Base-by-base conservation (phyloP, 2,329 filamentous ascomycete species). In the Diaporthe ilicicola region DNA sequence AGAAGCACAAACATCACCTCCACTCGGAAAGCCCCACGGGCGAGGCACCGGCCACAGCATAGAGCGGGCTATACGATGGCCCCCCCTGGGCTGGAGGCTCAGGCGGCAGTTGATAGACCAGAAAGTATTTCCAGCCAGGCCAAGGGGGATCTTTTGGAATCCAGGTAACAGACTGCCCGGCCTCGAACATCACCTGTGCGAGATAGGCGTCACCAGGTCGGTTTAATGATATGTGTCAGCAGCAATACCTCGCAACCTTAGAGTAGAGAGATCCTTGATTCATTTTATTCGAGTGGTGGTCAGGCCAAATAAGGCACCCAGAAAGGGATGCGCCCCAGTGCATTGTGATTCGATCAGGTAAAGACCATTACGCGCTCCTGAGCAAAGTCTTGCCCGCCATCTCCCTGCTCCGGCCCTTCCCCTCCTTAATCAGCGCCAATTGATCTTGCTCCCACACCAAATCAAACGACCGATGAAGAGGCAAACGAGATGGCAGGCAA, bases 1-100 rank as follows among this genome's bases (percentile, higher is more conserved):
- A 75, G 44, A 75, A 75, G 71, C 73, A 75, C 42, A 69, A 73
- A 70, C 62, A 66, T 39, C 51, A 62, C n/a, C 34, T 34, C 34
- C 56, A 56, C 17, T 29, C 69, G 13, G 55, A 34, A 22, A 65
- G 61, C 10, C 69, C 71, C 6, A 50, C 66, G 6, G 37, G 37
- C 15, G 71, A 73, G 12, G 8, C 69, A 24, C 44, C 54, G 48
- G 61, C 62, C 24, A 39, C 67, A 1, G 53, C 62, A n/a, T 67
- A 67, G 37, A 62, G 13, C 10, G 17, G 32, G 34, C 6, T 13
- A 37, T 17, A 19, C n/a, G 32, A 24, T 22, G n/a, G 19, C 17
- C 29, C 17, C 17, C 34, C 22, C n/a, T 15, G 17, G 50, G 44
- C 12, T 19, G 34, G 56, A 29, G 22, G 13, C 19, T 29, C 7